Conservation (phyloP, 1,284 basidiomycete genomes). For the Xerocomus cyaneibrunnescens region DNA sequence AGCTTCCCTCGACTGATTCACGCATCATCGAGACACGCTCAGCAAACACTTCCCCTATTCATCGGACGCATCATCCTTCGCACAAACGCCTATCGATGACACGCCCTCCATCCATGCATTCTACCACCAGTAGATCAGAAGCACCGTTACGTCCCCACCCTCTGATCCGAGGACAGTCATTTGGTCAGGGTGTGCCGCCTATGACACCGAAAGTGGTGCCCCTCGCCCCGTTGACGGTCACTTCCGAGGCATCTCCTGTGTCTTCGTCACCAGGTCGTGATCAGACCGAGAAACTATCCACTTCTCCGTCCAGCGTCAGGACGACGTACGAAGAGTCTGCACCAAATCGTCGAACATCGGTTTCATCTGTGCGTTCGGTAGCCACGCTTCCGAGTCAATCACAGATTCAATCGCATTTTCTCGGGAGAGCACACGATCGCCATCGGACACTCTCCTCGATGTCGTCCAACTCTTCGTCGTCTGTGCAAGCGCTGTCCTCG, state of each 20-base stretch:
- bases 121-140: conserved; percentile 42
- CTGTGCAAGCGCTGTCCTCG: conserved; percentile 64
- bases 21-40: conserved; percentile 38
- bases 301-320: conserved; percentile 42
- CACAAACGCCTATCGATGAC: conserved; percentile 41
- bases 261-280: conserved; percentile 39
- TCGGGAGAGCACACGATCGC: conserved; percentile 48
- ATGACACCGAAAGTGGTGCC: conserved; percentile 49
- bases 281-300: conserved; percentile 24
- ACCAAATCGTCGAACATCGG: conserved; percentile 54
- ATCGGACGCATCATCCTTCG: conserved; percentile 31
- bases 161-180: conserved; percentile 69
- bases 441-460: conserved; percentile 64
- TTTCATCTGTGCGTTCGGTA: conserved; percentile 62
- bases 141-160: conserved; percentile 63
- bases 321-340: conserved; percentile 29
- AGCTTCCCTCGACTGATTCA: conserved; percentile 21
- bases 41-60: conserved; percentile 43
- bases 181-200: conserved; percentile 41
- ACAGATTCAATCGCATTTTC: conserved; percentile 31
- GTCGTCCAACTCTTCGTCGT: conserved; percentile 53
- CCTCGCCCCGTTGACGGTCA: conserved; percentile 62
- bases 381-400: conserved; percentile 52
- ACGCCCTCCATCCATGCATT: conserved; percentile 66
- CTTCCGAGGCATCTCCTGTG: conserved; percentile 49